Evolutionary conservation across 2,329 filamentous ascomycete species (phyloP).

Genomic region (Aureobasidium vineae): DNA sequence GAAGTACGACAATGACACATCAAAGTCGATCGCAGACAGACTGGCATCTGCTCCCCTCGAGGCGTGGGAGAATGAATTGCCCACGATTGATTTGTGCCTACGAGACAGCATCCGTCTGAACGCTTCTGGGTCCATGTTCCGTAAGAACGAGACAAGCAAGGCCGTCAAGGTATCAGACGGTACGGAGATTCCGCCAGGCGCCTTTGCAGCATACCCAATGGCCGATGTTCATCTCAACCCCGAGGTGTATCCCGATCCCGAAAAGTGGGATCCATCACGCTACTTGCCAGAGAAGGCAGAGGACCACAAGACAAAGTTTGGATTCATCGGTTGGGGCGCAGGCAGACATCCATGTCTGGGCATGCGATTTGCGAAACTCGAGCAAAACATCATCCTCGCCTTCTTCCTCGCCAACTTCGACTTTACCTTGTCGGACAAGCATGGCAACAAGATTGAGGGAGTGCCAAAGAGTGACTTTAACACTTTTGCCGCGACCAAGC

Average conservation of each 20-base stretch:
- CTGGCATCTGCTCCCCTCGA: slow-evolving; percentile 51
- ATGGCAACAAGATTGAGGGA: slow-evolving; percentile 37
- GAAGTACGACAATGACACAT: slow-evolving; percentile 44
- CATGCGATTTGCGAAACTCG: slow-evolving; percentile 53
- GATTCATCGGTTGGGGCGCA: slow-evolving; percentile 33
- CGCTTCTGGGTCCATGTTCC: slow-evolving; percentile 50
- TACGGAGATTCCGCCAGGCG: slow-evolving; percentile 48
- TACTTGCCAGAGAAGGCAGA: slow-evolving; percentile 51
- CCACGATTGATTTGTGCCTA: slow-evolving; percentile 52
- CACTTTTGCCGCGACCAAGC: slow-evolving; percentile 44
- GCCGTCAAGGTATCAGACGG: slow-evolving; percentile 46
- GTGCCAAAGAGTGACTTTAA: slow-evolving; percentile 43
- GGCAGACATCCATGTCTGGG: slow-evolving; percentile 47
- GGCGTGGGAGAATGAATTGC: slow-evolving; percentile 58
- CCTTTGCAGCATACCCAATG: slow-evolving; percentile 49
- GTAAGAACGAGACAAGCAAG: slow-evolving; percentile 51
- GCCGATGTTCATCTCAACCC: slow-evolving; percentile 53
- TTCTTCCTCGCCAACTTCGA: slow-evolving; percentile 53
- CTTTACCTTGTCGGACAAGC: slow-evolving; percentile 45
- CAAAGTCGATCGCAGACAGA: slow-evolving; percentile 40
- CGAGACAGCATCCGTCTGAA: slow-evolving; percentile 56
- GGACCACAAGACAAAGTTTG: slow-evolving; percentile 45
- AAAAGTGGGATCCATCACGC: slow-evolving; percentile 52
- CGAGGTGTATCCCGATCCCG: slow-evolving; percentile 50
- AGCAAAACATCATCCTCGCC: slow-evolving; percentile 52